These are phyloP conservation scores for Diutina catenulata DNA, from an alignment of 1,139 yeast species.

Conservation along the genomic window DNA sequence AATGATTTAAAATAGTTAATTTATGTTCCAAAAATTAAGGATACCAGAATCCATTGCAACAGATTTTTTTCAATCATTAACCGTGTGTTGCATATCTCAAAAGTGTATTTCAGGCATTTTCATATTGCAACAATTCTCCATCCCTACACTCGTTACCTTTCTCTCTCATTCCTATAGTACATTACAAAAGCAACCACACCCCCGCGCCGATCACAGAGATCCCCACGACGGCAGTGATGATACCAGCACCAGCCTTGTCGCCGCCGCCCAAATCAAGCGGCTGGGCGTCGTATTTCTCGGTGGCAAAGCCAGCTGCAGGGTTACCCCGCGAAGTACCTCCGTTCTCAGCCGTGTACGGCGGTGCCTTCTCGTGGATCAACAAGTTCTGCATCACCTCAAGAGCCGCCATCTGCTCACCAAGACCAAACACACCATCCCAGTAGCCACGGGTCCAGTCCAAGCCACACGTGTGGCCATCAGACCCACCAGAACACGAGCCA, in stretches of 20 bases:
- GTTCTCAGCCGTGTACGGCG: slow-evolving; percentile 25
- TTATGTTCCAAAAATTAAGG: too few relatives aligned
- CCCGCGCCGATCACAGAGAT: slow-evolving; percentile 53
- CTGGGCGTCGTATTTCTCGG: not conserved
- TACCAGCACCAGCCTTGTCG: slow-evolving; percentile 83
- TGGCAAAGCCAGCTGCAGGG: slow-evolving; percentile 33
- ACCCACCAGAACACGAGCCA: slow-evolving; percentile 59
- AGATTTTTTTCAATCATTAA: too few relatives aligned
- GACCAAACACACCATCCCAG: slow-evolving; percentile 60
- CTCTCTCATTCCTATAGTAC: not conserved
- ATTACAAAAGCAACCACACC: slow-evolving; percentile 56
- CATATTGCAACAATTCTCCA: not conserved
- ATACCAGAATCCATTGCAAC: too few relatives aligned
- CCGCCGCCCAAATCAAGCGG: slow-evolving; percentile 39
- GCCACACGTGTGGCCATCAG: slow-evolving; percentile 72
- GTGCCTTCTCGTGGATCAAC: slow-evolving; percentile 15
- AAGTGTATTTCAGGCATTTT: too few relatives aligned
- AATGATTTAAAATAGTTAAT: too few relatives aligned
- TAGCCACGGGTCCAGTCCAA: slow-evolving; percentile 40
- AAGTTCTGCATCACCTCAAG: slow-evolving; percentile 28
- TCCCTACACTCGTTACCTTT: not conserved
- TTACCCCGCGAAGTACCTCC: slow-evolving; percentile 38
- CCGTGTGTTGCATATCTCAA: too few relatives aligned
- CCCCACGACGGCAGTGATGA: slow-evolving; percentile 68
- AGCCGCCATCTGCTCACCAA: slow-evolving; percentile 74